A percentile compares a stretch with the other conserved stretches of the same genome.
phyloP scores from a whole-genome alignment of 352 stramenopile species.

The Vaucheria bursata region DNA sequence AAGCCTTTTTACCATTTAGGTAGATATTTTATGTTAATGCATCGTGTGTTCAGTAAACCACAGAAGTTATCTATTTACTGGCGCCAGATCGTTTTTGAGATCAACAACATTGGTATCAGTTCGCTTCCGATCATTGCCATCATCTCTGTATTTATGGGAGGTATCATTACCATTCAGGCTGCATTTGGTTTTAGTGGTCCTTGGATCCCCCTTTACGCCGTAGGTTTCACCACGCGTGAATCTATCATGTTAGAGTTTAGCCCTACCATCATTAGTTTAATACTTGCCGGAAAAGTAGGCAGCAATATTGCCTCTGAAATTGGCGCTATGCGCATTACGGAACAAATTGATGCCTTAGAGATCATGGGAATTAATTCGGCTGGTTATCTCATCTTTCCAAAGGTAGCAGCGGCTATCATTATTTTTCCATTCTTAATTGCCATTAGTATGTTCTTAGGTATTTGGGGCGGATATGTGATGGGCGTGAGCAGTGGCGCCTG shows the following conservation, averaged over 20 bases:
- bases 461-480: not conserved
- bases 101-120: too few relatives aligned
- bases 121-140: too few relatives aligned
- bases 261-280: not conserved
- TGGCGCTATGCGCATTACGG: not conserved
- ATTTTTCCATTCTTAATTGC: not conserved
- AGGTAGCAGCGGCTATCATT: not conserved
- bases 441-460: not conserved
- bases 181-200: too few relatives aligned
- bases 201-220: too few relatives aligned
- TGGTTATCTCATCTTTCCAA: not conserved
- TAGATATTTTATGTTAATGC: too few relatives aligned
- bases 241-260: not conserved
- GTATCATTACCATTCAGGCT: too few relatives aligned
- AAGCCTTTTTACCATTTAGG: too few relatives aligned
- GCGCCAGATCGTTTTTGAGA: too few relatives aligned
- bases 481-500: not conserved
- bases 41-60: too few relatives aligned
- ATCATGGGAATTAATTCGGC: not conserved
- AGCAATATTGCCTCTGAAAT: not conserved
- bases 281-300: not conserved
- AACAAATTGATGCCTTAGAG: not conserved
- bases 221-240: too few relatives aligned
- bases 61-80: too few relatives aligned
- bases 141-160: too few relatives aligned